Base-by-base conservation (phyloP, 345 rosid species). In the Brassica carinata region DNA sequence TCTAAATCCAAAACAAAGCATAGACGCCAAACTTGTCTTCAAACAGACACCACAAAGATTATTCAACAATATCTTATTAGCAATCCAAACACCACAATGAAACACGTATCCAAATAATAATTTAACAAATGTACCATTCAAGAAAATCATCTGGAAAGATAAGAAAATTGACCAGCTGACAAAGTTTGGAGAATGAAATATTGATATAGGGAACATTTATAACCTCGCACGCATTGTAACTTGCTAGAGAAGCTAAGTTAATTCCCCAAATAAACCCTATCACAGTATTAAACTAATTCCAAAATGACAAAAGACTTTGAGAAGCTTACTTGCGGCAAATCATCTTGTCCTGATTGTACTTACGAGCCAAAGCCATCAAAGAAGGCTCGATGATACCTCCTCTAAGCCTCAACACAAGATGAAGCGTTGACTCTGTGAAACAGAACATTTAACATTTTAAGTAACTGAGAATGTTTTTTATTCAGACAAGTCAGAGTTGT, bases 341-440 rank as follows among this genome's bases (percentile, higher is more conserved):
- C 89, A 85, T 91, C 84, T 93, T 93, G 77, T 93, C 98, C 73
- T 93, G 98, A 80, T 91, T 93, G 80, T 86, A 91, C 78, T 91
- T 93, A 74, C 96, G 91, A 79, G 96, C 98, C 86, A 93, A 80
- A 18, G 91, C 91, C 94, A 93, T 93, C 90, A 93, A 84, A n/a
- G 97, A 91, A 27, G 98, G 96, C 88, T 93, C 96, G 19, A 91
- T 93, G 77, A 93, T 93, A 19, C 98, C 98, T 79, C 98, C 97
- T 23, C 98, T 89, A 23, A 93, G 87, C 86, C 98, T 91, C 85
- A 91, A 74, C 57, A 91, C 97, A 27, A 93, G 86, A 85, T 93
- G 98, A 67, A 93, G 96, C 0, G 98, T 91, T 0, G 96, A 90
- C 36, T 93, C 97, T 92, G 75, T 53, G 5, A 51, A 14, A 55